Evolutionary conservation across 208 protist genomes (phyloP).

Genomic region (Novymonas esmeraldas): DNA sequence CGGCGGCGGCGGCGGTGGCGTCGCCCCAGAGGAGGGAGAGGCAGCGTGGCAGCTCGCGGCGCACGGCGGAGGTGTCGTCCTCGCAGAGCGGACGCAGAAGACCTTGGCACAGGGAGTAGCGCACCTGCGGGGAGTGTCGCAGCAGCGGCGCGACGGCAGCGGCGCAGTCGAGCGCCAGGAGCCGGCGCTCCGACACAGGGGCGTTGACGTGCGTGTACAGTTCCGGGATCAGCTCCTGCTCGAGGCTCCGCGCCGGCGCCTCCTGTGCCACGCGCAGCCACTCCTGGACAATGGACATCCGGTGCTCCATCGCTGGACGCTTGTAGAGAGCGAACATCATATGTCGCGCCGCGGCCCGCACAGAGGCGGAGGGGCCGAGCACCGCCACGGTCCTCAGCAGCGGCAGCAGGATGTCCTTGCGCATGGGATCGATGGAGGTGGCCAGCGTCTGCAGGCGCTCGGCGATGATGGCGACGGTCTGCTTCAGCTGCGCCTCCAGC

Average conservation of each 20-base stretch:
- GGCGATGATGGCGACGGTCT: conserved; percentile 39
- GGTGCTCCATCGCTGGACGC: conserved; percentile 46
- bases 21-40: conserved; percentile 54
- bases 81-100: conserved; percentile 65
- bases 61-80: conserved; percentile 60
- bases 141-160: conserved; percentile 44
- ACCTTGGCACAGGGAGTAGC: conserved; percentile 58
- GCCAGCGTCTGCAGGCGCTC: conserved; percentile 52
- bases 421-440: conserved; percentile 52
- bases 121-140: conserved; percentile 26
- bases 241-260: conserved; percentile 34
- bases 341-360: conserved; percentile 42
- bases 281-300: conserved; percentile 43
- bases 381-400: conserved; percentile 50
- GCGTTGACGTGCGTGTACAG: conserved; percentile 70
- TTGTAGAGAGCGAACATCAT: conserved; percentile 63
- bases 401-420: conserved; percentile 62
- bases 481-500: conserved; percentile 34
- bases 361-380: conserved; percentile 30
- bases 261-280: conserved; percentile 54
- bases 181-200: conserved; percentile 42
- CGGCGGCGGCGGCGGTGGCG: not conserved
- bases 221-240: conserved; percentile 69
- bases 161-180: conserved; percentile 65
- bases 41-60: conserved; percentile 55